Conservation (phyloP, 805 yeast species). For the Candida railenensis region DNA sequence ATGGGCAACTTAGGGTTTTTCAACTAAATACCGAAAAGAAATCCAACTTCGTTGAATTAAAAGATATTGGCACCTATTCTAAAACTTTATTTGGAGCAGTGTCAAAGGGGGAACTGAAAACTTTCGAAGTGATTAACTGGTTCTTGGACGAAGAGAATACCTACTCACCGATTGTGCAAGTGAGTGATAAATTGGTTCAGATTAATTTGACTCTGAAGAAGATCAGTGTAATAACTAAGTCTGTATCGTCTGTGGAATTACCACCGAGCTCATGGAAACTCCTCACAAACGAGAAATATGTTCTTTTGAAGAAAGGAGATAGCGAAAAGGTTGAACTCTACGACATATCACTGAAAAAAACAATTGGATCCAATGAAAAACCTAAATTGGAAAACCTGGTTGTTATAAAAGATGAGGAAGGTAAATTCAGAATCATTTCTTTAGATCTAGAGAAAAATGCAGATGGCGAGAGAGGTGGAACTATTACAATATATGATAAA, state of each 20-base stretch:
- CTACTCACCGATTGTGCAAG: slow-evolving; percentile 1
- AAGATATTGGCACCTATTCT: slow-evolving; percentile 17
- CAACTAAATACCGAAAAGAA: slow-evolving; percentile 11
- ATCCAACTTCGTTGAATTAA: slow-evolving; percentile 8
- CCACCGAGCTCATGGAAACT: slow-evolving; percentile 1
- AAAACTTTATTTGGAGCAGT: slow-evolving; percentile 12
- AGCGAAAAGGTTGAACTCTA: not conserved
- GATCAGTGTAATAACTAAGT: not conserved
- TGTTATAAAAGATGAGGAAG: slow-evolving; percentile 1
- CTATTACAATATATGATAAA: not conserved
- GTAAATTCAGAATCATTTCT: not conserved
- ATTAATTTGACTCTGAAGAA: not conserved
- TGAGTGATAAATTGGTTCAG: not conserved
- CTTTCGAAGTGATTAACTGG: slow-evolving; percentile 16
- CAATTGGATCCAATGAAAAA: not conserved
- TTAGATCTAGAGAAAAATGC: not conserved
- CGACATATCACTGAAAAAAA: not conserved
- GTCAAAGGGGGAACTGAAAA: slow-evolving; percentile 4
- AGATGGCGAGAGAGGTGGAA: not conserved
- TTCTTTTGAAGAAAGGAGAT: not conserved
- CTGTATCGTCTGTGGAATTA: not conserved
- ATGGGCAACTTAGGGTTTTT: slow-evolving; percentile 12
- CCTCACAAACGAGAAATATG: not conserved
- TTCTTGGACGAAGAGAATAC: slow-evolving; percentile 4
- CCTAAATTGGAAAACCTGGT: slow-evolving; percentile 1